Evolutionary conservation across 768 basidiomycete species (phyloP).

Genomic region (Collybiopsis luxurians): DNA sequence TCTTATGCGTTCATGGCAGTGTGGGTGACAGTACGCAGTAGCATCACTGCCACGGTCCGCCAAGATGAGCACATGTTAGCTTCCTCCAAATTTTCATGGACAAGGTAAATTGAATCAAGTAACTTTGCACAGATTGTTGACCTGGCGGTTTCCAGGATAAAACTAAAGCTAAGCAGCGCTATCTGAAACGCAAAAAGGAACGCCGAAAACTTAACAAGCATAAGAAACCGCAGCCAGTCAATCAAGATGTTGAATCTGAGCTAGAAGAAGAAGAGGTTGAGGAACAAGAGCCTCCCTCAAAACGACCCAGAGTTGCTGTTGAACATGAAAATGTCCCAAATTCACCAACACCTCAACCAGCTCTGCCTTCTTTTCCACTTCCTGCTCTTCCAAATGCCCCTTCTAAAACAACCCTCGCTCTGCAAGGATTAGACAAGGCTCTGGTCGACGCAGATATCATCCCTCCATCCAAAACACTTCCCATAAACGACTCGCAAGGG

Average conservation of each 20-base stretch:
- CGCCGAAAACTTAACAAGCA: constrained; percentile 48
- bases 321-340: constrained; percentile 14
- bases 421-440: constrained; percentile 78
- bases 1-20: background rate
- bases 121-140: too few relatives aligned
- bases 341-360: constrained; percentile 25
- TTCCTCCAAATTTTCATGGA: too few relatives aligned
- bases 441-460: constrained; percentile 69
- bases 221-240: background rate
- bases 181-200: constrained; percentile 70
- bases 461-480: constrained; percentile 44
- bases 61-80: too few relatives aligned
- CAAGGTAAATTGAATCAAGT: too few relatives aligned
- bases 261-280: constrained; percentile 19
- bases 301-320: constrained; percentile 38
- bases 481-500: constrained; percentile 42
- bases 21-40: background rate
- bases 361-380: constrained; percentile 68
- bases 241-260: constrained; percentile 19
- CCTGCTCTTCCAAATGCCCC: constrained; percentile 68
- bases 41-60: too few relatives aligned
- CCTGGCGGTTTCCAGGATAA: constrained; percentile 46
- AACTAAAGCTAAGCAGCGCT: constrained; percentile 71
- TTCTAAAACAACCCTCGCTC: constrained; percentile 63
- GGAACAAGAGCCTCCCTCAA: constrained; percentile 35